Percentiles rank a stretch among this genome's conserved stretches.
phyloP scores from a whole-genome alignment of 2,329 filamentous ascomycete genomes.

The Furcasterigmium furcatum region DNA sequence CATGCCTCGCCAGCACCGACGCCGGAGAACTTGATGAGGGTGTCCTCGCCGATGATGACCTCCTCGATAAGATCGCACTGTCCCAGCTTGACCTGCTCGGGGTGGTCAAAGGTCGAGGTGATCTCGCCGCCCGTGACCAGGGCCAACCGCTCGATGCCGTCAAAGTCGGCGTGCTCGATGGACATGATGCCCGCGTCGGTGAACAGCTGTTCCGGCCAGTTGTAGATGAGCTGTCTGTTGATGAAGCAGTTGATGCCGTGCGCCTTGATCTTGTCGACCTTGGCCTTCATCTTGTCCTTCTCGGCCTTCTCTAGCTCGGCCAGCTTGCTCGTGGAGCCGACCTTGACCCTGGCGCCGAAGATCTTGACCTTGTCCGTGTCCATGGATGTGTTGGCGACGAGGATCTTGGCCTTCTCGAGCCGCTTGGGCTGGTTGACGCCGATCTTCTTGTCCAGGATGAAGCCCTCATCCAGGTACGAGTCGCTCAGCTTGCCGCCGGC shows the following conservation, averaged over 20 bases:
- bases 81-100: constrained; percentile 93
- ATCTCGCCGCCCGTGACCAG: constrained; percentile 97
- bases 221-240: constrained; percentile 98
- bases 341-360: constrained; percentile 95
- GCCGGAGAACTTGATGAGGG: constrained; percentile 94
- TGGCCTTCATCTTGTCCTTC: constrained; percentile 98
- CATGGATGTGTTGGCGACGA: constrained; percentile 98
- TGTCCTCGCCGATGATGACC: constrained; percentile 97
- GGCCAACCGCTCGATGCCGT: constrained; percentile 92
- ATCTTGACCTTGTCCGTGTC: constrained; percentile 99
- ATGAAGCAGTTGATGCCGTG: constrained; percentile 99
- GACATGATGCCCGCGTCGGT: constrained; percentile 97
- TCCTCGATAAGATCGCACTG: constrained; percentile 96
- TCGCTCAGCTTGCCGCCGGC: constrained; percentile 95
- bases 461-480: constrained; percentile 96
- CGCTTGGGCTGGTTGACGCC: constrained; percentile 98
- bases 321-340: constrained; percentile 91
- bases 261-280: constrained; percentile 97
- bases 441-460: constrained; percentile 99
- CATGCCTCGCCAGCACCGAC: constrained; percentile 92
- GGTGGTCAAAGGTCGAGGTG: constrained; percentile 95
- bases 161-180: constrained; percentile 98
- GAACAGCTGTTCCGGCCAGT: constrained; percentile 99
- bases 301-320: constrained; percentile 98
- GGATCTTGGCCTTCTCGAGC: constrained; percentile 95